phyloP scores from a whole-genome alignment of 2,329 filamentous ascomycete genomes.

The Cryphonectria radicalis region DNA sequence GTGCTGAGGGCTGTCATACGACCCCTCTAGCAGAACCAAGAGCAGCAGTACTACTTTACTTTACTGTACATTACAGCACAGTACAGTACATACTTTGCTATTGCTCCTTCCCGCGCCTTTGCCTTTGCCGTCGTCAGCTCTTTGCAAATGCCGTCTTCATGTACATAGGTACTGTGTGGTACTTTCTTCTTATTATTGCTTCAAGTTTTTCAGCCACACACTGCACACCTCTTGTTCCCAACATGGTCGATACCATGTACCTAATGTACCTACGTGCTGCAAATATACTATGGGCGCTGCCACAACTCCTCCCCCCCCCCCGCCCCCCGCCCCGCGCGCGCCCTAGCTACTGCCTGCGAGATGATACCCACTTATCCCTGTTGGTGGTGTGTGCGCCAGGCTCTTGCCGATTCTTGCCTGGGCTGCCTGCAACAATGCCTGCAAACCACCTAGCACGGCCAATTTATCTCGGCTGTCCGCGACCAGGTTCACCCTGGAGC shows the following conservation, averaged over 20 bases:
- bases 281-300: background rate
- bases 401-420: constrained; percentile 8
- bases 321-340: background rate
- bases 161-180: background rate
- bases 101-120: constrained; percentile 5
- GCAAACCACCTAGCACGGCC: background rate
- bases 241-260: background rate
- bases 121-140: constrained; percentile 4
- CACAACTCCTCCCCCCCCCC: no score
- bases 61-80: no score
- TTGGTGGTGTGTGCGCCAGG: background rate
- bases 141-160: background rate
- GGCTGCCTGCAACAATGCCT: constrained; percentile 7
- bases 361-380: constrained; percentile 2
- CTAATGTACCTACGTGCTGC: background rate
- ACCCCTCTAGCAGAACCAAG: background rate
- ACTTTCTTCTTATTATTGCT: no score
- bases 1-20: no score
- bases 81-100: background rate
- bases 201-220: constrained; percentile 1
- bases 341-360: constrained; percentile 3
- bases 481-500: constrained; percentile 3
- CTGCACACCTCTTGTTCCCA: background rate
- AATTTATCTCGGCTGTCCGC: constrained; percentile 7
- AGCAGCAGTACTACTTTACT: no score